A percentile compares a stretch with the other conserved stretches of the same genome.
These are phyloP conservation scores for Ormosia emarginata DNA, from an alignment of 306 rosid species.

Conservation along the genomic window DNA sequence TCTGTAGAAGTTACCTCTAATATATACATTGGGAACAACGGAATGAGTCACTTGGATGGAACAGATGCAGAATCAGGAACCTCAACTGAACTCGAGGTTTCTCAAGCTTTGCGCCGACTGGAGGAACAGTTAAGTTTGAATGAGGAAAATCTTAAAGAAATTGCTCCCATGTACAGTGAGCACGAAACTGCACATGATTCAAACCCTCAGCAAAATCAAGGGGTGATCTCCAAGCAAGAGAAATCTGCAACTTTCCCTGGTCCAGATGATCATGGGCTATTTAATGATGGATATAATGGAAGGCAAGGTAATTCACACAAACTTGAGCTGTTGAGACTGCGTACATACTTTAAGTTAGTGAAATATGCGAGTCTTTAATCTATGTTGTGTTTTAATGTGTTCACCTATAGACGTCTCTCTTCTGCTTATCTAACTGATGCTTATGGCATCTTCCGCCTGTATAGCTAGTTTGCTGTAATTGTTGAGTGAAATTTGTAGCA, in stretches of 20 bases:
- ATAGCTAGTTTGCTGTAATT: background rate
- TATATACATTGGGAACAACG: constrained; percentile 27
- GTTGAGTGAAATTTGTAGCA: constrained; percentile 5
- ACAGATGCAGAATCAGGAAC: constrained; percentile 42
- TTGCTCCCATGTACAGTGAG: constrained; percentile 27
- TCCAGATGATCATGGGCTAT: constrained; percentile 38
- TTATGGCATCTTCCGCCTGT: background rate
- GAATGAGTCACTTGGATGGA: constrained; percentile 37
- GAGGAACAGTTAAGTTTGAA: constrained; percentile 89
- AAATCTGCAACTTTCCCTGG: constrained; percentile 36
- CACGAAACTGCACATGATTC: constrained; percentile 38
- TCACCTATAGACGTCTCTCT: background rate
- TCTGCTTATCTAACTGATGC: background rate
- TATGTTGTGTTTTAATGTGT: background rate
- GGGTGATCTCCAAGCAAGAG: constrained; percentile 43
- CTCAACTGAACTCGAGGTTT: constrained; percentile 46
- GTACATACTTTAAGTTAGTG: constrained; percentile 3
- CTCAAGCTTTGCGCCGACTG: constrained; percentile 68
- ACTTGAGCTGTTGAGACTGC: constrained; percentile 5
- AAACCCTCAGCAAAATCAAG: constrained; percentile 30
- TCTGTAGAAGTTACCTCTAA: constrained; percentile 71
- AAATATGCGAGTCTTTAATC: background rate
- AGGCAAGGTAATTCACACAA: constrained; percentile 53
- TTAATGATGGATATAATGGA: constrained; percentile 40
- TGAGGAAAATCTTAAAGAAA: constrained; percentile 52